phyloP scores from a whole-genome alignment of 352 stramenopile genomes.

The Globisporangium spiculum region DNA sequence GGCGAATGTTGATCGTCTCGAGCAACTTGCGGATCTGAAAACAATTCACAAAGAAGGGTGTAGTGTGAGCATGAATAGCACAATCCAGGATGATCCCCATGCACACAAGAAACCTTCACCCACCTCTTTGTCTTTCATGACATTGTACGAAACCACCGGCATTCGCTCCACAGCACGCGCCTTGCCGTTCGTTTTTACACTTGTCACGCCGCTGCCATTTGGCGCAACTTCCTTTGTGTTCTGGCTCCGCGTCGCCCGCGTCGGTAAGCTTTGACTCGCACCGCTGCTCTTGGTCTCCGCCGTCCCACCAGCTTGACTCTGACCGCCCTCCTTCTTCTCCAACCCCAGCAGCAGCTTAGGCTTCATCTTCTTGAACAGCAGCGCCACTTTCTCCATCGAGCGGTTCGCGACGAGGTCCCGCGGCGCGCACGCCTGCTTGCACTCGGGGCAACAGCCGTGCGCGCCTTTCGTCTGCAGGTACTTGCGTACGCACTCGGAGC shows the following conservation, averaged over 20 bases:
- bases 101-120: background rate
- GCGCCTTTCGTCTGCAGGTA: slow-evolving; percentile 72
- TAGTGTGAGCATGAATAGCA: background rate
- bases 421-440: slow-evolving; percentile 62
- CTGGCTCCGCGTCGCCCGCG: background rate
- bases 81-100: background rate
- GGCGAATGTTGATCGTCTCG: slow-evolving; percentile 59
- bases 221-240: background rate
- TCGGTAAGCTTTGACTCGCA: background rate
- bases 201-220: background rate
- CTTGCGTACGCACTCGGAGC: slow-evolving; percentile 78
- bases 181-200: slow-evolving; percentile 8
- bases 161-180: slow-evolving; percentile 40
- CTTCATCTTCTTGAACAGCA: slow-evolving; percentile 71
- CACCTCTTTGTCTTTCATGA: slow-evolving; percentile 86
- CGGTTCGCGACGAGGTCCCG: slow-evolving; percentile 70
- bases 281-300: background rate
- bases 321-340: slow-evolving; percentile 10
- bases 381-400: slow-evolving; percentile 64
- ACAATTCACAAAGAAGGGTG: background rate
- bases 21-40: slow-evolving; percentile 58
- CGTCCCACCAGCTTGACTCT: background rate
- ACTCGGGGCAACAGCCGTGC: slow-evolving; percentile 75
- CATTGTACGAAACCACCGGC: slow-evolving; percentile 77
- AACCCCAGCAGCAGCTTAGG: slow-evolving; percentile 54